Evolutionary conservation across 371 early-diverging fungal species (phyloP), one percentile per base, ranked within the genome.

Genomic region (Mucor irregularis): DNA sequence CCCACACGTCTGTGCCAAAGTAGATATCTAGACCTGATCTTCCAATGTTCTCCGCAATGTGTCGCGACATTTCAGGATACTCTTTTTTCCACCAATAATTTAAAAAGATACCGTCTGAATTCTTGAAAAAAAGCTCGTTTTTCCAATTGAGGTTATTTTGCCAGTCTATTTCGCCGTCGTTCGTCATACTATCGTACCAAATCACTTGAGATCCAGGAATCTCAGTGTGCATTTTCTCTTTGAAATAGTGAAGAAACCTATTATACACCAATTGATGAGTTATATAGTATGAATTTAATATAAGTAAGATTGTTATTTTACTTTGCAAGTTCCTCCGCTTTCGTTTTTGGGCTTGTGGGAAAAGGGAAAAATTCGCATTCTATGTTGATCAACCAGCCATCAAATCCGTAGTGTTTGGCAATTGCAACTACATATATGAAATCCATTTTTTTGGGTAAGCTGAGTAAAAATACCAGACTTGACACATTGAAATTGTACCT

Each of bases 301-400:
- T n/a, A n/a, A n/a, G n/a, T n/a, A n/a, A n/a, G n/a, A n/a, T n/a
- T n/a, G n/a, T n/a, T 34, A 4, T 17, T 28, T 43, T 61, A 71
- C 72, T 62, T 62, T 34, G 61, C 51, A 34, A 76, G 64, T 48
- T 65, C 68, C 37, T 49, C 48, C 6, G 53, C 67, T 54, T 65
- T 78, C 31, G 22, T 52, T 17, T 45, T 46, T n/a, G 62, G 54
- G 5, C 35, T 35, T 11, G 60, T 46, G 0, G 67, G 62, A 16
- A 66, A 62, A 7, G 62, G 53, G 31, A 56, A 48, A 21, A 88
- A 71, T 13, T 66, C 68, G 16, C 71, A 64, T 69, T 87, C 89
- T 40, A 88, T 80, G 44, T 87, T 86, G 35, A 88, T 67, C 44
- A 88, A 71, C 83, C 84, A 88, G 6, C 89, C 87, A 56, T 86